A percentile compares a stretch with the other conserved stretches of the same genome.
phyloP scores from a whole-genome alignment of 208 protist genomes.

The Crithidia brevicula region DNA sequence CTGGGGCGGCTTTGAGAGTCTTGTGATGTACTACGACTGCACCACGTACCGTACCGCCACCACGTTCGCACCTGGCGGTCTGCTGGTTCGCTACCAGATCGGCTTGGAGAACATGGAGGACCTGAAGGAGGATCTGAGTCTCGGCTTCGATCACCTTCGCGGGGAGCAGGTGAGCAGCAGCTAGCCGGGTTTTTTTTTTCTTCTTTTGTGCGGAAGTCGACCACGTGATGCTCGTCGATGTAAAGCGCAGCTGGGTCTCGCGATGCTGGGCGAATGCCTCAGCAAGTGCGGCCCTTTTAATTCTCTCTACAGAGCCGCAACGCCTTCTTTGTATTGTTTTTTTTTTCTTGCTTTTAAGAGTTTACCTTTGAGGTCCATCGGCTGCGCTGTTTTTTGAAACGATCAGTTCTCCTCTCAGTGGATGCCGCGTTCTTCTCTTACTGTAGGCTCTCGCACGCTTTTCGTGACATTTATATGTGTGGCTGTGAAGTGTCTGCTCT shows the following conservation, averaged over 20 bases:
- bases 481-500: too few relatives aligned
- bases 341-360: constrained; percentile 4
- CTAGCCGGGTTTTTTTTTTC: background rate
- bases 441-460: too few relatives aligned
- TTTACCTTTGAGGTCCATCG: too few relatives aligned
- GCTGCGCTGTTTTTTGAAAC: too few relatives aligned
- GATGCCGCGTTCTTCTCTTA: too few relatives aligned
- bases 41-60: constrained; percentile 34
- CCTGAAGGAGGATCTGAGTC: constrained; percentile 32
- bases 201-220: background rate
- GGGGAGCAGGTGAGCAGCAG: background rate
- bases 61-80: constrained; percentile 23
- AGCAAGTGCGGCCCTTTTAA: too few relatives aligned
- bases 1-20: constrained; percentile 41
- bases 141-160: constrained; percentile 24
- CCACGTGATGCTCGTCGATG: too few relatives aligned
- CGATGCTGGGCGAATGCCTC: too few relatives aligned
- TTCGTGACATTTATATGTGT: too few relatives aligned
- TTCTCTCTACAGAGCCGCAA: too few relatives aligned
- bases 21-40: constrained; percentile 37
- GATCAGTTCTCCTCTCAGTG: too few relatives aligned
- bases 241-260: too few relatives aligned
- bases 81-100: constrained; percentile 34
- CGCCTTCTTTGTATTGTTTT: background rate
- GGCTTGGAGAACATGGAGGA: constrained; percentile 39